Evolutionary conservation across 495 filamentous ascomycete species (phyloP).

Genomic region (Podospora pseudopauciseta): DNA sequence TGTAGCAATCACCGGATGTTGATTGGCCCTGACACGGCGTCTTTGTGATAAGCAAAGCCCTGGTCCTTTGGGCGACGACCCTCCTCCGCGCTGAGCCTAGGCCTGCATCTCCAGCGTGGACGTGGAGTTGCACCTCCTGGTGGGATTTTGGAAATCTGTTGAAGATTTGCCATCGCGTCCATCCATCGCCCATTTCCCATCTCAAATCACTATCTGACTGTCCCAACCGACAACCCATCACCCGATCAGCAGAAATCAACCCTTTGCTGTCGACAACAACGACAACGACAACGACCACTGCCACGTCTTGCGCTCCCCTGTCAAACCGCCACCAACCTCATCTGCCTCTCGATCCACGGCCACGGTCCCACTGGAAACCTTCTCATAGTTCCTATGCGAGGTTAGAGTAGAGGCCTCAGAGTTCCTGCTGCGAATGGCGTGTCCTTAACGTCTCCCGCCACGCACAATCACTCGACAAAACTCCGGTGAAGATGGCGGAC

Average conservation of each 20-base stretch:
- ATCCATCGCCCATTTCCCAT: not conserved
- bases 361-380: not conserved
- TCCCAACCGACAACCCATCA: no score
- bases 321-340: not conserved
- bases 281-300: no score
- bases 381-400: not conserved
- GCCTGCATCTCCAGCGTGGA: not conserved
- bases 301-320: no score
- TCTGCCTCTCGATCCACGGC: not conserved
- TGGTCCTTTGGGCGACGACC: not conserved
- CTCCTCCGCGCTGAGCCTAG: no score
- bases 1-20: not conserved
- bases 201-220: no score
- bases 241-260: no score
- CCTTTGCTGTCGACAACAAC: no score
- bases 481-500: not conserved
- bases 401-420: not conserved
- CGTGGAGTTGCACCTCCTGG: not conserved
- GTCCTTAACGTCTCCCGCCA: not conserved
- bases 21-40: not conserved
- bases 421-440: not conserved
- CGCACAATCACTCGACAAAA: not conserved
- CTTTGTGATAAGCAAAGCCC: conserved; percentile 1
- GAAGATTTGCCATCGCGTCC: not conserved
- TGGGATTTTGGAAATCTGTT: not conserved